These are phyloP conservation scores for Kondoa subrosea DNA, from an alignment of 768 basidiomycete species.

Conservation along the genomic window DNA sequence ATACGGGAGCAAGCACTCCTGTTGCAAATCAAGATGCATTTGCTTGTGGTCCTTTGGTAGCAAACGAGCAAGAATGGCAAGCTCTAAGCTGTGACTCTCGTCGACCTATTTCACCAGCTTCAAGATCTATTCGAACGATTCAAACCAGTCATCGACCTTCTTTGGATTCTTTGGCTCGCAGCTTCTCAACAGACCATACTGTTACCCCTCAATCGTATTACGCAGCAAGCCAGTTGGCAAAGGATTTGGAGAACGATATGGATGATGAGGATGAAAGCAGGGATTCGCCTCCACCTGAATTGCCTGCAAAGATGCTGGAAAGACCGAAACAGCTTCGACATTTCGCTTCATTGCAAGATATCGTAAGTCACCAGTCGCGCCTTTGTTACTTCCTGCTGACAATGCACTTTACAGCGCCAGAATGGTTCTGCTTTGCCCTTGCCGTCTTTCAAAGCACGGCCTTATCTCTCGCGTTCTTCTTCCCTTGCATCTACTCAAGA, in stretches of 20 bases:
- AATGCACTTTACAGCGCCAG: neutral
- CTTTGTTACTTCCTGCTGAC: neutral
- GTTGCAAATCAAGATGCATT: neutral
- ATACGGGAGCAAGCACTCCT: neutral
- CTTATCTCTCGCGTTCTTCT: slow-evolving; percentile 2
- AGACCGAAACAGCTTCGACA: slow-evolving; percentile 4
- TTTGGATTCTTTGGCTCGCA: slow-evolving; percentile 1
- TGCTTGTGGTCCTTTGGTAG: neutral
- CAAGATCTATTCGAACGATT: neutral
- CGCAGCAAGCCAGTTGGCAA: neutral
- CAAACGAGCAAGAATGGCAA: neutral
- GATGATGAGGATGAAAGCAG: neutral
- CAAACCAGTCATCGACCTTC: neutral
- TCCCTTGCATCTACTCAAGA: neutral
- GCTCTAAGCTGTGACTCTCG: neutral
- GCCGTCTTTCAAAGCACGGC: neutral
- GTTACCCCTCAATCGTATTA: neutral
- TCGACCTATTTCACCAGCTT: neutral
- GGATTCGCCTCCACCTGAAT: neutral
- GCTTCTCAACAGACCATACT: slow-evolving; percentile 7
- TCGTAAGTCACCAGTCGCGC: neutral
- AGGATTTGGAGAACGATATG: neutral
- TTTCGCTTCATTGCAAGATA: slow-evolving; percentile 6
- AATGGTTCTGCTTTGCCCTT: neutral
- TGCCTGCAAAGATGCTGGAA: neutral